A percentile compares a stretch with the other conserved stretches of the same genome.
phyloP scores from a whole-genome alignment of 1,139 yeast species.

The Suhomyces maxii region DNA sequence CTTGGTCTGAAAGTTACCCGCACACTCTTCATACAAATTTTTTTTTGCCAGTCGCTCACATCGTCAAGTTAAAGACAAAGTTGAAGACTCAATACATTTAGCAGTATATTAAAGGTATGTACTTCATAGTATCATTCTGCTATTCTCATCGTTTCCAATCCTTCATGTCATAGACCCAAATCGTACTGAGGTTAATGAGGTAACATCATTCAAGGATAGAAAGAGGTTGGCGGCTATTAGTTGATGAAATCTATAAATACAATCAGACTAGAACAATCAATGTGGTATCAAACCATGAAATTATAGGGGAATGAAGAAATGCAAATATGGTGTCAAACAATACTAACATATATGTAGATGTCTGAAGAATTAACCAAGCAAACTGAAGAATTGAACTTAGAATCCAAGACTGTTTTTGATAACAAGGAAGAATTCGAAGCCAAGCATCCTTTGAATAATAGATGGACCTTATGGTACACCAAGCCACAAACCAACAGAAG shows the following conservation, averaged over 20 bases:
- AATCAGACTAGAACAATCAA: no score
- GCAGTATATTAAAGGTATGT: slow-evolving; percentile 9
- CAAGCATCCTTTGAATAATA: slow-evolving; percentile 87
- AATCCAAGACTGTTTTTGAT: slow-evolving; percentile 61
- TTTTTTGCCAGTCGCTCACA: slow-evolving; percentile 20
- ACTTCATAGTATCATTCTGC: background rate
- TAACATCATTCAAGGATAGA: no score
- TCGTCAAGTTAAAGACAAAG: slow-evolving; percentile 10
- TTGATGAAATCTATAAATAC: no score
- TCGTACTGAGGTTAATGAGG: no score
- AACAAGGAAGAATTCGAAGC: slow-evolving; percentile 70
- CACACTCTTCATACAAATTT: slow-evolving; percentile 17
- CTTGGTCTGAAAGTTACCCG: slow-evolving; percentile 25
- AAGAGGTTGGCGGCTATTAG: no score
- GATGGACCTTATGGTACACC: slow-evolving; percentile 98
- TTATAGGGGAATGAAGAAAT: no score
- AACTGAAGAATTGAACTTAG: slow-evolving; percentile 55
- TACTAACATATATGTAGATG: slow-evolving; percentile 26
- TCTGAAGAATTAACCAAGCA: slow-evolving; percentile 57
- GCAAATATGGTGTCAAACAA: background rate
- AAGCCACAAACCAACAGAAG: slow-evolving; percentile 79
- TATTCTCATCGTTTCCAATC: no score
- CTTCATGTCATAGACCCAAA: no score
- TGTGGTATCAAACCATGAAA: no score
- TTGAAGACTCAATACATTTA: slow-evolving; percentile 1